Percentiles rank a stretch among this genome's conserved stretches.
Evolutionary conservation across 768 basidiomycete species (phyloP).

Genomic region (Hygrocybe coccinea): DNA sequence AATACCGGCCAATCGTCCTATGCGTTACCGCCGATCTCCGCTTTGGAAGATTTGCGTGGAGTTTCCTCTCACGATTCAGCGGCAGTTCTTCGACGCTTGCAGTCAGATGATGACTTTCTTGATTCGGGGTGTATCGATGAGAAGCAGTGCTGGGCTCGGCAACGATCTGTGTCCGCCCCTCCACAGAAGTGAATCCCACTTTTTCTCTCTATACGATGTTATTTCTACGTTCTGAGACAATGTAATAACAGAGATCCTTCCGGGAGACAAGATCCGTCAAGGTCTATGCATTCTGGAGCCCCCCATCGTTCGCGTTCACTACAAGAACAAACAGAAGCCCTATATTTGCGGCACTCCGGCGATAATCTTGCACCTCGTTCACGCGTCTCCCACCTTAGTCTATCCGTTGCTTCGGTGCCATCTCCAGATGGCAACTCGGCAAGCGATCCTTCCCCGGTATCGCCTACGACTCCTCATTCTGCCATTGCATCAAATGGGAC

Average conservation of each 20-base stretch:
- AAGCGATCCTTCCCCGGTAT: constrained; percentile 49
- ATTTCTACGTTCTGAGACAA: background rate
- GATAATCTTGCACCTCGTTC: constrained; percentile 7
- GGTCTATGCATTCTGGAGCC: background rate
- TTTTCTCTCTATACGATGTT: background rate
- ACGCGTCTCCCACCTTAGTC: constrained; percentile 13
- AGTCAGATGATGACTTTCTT: constrained; percentile 43
- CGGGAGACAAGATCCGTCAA: background rate
- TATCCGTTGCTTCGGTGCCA: constrained; percentile 33
- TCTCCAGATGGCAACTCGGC: constrained; percentile 44
- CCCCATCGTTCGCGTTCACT: constrained; percentile 20
- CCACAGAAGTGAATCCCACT: constrained; percentile 23
- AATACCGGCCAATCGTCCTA: constrained; percentile 38
- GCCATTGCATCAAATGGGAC: constrained; percentile 14
- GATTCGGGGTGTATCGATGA: constrained; percentile 19
- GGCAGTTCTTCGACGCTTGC: constrained; percentile 61
- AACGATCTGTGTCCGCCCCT: constrained; percentile 43
- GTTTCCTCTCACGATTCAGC: constrained; percentile 52
- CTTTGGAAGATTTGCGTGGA: constrained; percentile 59
- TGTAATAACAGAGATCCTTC: background rate
- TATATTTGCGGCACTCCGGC: constrained; percentile 8
- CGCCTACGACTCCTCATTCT: constrained; percentile 53
- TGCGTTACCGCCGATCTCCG: constrained; percentile 64
- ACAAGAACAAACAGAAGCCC: constrained; percentile 1
- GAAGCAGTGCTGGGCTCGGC: constrained; percentile 29